Evolutionary conservation across 2,329 filamentous ascomycete genomes (phyloP).

Genomic region (Berkeleyomyces rouxiae): DNA sequence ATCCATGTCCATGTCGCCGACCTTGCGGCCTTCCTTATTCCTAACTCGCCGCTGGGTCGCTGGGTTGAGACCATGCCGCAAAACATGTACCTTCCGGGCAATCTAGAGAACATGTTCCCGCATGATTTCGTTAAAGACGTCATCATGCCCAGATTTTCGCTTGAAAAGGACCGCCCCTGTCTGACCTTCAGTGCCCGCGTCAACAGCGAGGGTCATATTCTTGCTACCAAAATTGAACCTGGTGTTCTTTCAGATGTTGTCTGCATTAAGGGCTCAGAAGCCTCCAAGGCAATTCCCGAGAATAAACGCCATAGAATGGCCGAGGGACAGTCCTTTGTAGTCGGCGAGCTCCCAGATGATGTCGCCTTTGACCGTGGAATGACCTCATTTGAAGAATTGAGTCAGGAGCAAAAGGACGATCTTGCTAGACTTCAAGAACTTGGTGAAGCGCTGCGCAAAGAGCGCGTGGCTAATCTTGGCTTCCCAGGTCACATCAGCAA

Average conservation of each 20-base stretch:
- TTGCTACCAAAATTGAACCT: constrained; percentile 38
- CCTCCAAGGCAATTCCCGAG: constrained; percentile 25
- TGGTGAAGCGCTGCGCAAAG: constrained; percentile 27
- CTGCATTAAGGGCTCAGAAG: constrained; percentile 37
- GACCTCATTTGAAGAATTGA: constrained; percentile 27
- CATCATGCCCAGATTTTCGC: constrained; percentile 35
- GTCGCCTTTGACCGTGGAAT: constrained; percentile 26
- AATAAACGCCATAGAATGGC: constrained; percentile 11
- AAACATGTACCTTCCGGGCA: constrained; percentile 43
- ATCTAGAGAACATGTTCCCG: constrained; percentile 42
- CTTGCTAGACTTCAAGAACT: constrained; percentile 32
- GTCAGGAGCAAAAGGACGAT: constrained; percentile 26
- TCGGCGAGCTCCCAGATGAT: constrained; percentile 18
- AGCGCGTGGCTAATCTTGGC: constrained; percentile 21
- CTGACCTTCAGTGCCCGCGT: constrained; percentile 48
- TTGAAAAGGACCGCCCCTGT: constrained; percentile 33
- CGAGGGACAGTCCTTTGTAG: constrained; percentile 17
- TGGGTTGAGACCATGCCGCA: constrained; percentile 44
- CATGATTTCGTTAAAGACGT: constrained; percentile 21
- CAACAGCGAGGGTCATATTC: constrained; percentile 32
- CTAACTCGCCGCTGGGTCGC: constrained; percentile 39
- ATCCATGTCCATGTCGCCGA: constrained; percentile 66
- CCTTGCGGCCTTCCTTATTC: constrained; percentile 51
- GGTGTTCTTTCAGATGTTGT: constrained; percentile 37
- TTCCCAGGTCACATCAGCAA: background rate